A percentile compares a stretch with the other conserved stretches of the same genome.
phyloP scores from a whole-genome alignment of 768 basidiomycete species.

The Pleurotus tuoliensis region DNA sequence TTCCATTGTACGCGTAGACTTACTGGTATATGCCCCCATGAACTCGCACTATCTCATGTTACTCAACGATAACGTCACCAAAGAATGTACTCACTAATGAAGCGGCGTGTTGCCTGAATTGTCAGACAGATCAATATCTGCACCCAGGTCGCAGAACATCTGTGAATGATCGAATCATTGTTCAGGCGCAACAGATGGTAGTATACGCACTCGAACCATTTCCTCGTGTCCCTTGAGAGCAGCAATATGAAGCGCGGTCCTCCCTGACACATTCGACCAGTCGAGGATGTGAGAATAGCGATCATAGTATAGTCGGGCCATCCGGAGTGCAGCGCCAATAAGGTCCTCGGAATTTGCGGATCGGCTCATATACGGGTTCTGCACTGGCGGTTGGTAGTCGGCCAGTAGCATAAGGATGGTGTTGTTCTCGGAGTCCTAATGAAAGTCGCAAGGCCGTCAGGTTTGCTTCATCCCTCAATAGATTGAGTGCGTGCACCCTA shows the following conservation, averaged over 20 bases:
- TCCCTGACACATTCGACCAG: constrained; percentile 89
- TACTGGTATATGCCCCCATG: constrained; percentile 83
- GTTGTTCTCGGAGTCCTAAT: constrained; percentile 87
- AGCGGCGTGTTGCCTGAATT: constrained; percentile 89
- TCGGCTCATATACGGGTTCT: constrained; percentile 32
- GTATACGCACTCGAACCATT: constrained; percentile 68
- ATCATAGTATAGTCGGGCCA: constrained; percentile 85
- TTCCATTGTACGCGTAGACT: constrained; percentile 20
- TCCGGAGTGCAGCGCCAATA: constrained; percentile 71
- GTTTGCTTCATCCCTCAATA: neutral
- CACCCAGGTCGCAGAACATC: constrained; percentile 90
- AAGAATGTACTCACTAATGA: constrained; percentile 68
- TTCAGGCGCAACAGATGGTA: constrained; percentile 5
- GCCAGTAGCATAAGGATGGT: constrained; percentile 94
- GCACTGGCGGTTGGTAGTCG: constrained; percentile 59
- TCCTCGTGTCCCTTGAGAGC: constrained; percentile 88
- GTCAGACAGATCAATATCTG: constrained; percentile 87
- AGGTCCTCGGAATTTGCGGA: constrained; percentile 52
- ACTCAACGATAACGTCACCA: constrained; percentile 8
- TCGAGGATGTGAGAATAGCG: constrained; percentile 85
- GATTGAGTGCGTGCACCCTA: constrained; percentile 51
- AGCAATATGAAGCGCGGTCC: constrained; percentile 86
- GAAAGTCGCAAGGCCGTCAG: neutral
- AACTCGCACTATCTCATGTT: constrained; percentile 59
- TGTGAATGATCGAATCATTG: constrained; percentile 25